phyloP scores from a whole-genome alignment of 768 basidiomycete species.

The Suillus americanus region DNA sequence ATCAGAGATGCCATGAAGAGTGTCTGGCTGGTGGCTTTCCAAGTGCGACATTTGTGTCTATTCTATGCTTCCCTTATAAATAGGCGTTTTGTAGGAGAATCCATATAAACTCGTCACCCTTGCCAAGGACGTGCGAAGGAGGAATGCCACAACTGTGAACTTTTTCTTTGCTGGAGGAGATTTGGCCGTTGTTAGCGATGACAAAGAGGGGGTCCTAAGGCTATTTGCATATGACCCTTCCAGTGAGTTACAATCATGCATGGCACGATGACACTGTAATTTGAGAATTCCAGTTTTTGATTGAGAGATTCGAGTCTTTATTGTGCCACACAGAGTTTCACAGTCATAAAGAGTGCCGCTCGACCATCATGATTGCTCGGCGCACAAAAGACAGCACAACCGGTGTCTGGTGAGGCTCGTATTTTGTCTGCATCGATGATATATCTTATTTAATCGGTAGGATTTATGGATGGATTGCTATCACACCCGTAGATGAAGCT shows the following conservation, averaged over 20 bases:
- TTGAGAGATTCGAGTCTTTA: constrained; percentile 78
- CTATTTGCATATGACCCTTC: constrained; percentile 86
- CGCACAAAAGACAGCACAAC: constrained; percentile 68
- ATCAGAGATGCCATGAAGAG: constrained; percentile 92
- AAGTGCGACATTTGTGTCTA: constrained; percentile 50
- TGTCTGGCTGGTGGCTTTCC: constrained; percentile 90
- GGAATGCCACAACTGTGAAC: constrained; percentile 70
- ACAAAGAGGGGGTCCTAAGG: constrained; percentile 82
- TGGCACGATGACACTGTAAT: not conserved
- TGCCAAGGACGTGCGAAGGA: constrained; percentile 66
- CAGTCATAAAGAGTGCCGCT: constrained; percentile 66
- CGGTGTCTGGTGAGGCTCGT: constrained; percentile 61
- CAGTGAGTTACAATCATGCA: constrained; percentile 49
- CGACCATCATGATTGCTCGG: constrained; percentile 69
- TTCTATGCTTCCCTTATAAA: not conserved
- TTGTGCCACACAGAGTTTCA: constrained; percentile 80
- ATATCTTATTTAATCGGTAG: constrained; percentile 35
- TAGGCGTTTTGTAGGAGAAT: constrained; percentile 67
- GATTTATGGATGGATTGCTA: constrained; percentile 81
- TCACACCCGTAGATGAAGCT: constrained; percentile 78
- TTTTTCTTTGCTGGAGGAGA: constrained; percentile 86
- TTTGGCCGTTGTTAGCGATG: constrained; percentile 75
- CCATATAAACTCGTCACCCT: constrained; percentile 92
- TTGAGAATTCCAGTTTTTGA: not conserved
- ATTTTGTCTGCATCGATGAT: constrained; percentile 6